Conservation (phyloP, 2,329 filamentous ascomycete genomes). For the Calonectria pauciramosa region DNA sequence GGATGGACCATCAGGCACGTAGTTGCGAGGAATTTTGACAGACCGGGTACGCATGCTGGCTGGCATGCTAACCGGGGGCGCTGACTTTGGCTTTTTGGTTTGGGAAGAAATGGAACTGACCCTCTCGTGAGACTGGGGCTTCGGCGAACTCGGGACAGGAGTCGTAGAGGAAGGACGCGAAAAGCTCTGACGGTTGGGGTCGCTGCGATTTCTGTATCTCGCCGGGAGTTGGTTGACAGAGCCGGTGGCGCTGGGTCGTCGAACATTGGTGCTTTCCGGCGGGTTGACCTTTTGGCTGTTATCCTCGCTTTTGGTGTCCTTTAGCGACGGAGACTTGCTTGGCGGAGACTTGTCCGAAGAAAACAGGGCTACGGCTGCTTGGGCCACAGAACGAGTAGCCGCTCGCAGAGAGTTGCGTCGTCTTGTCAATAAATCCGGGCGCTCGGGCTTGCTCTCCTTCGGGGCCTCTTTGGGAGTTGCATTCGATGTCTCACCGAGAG, state of each 20-base stretch:
- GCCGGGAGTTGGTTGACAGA: background rate
- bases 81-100: slow-evolving; percentile 49
- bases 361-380: slow-evolving; percentile 33
- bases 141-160: slow-evolving; percentile 46
- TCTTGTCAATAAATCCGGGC: slow-evolving; percentile 32
- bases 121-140: slow-evolving; percentile 21
- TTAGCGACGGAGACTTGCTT: background rate
- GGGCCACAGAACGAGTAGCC: slow-evolving; percentile 29
- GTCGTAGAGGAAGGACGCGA: slow-evolving; percentile 33
- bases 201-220: background rate
- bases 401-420: slow-evolving; percentile 20
- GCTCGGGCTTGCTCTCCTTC: background rate
- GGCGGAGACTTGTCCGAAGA: slow-evolving; percentile 28
- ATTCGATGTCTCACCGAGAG: background rate
- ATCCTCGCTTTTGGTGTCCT: background rate
- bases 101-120: slow-evolving; percentile 32
- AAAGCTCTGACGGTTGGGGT: background rate
- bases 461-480: background rate
- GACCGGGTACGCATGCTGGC: slow-evolving; percentile 60
- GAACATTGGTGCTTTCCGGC: background rate
- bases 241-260: background rate
- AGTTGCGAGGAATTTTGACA: slow-evolving; percentile 39
- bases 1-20: slow-evolving; percentile 28
- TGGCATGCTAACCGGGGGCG: slow-evolving; percentile 60
- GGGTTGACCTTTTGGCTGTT: background rate